Evolutionary conservation across 225 moss, liverwort and hornwort species (phyloP).

Genomic region (Takakia lepidozioides): DNA sequence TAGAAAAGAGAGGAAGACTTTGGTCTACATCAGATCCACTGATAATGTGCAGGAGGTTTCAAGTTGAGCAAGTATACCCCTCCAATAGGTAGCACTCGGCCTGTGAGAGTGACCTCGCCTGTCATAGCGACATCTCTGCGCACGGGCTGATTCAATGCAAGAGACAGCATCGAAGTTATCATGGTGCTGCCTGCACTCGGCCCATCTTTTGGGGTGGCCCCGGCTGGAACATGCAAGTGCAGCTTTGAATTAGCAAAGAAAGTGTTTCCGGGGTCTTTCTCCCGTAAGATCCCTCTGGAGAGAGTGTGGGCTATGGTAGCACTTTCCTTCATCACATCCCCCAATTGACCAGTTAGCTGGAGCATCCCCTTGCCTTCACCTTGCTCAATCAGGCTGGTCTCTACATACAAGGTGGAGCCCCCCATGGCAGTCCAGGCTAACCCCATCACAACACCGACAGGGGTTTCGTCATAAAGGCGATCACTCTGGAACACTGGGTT

Average conservation of each 20-base stretch:
- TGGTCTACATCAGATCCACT: too few relatives aligned
- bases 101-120: slow-evolving; percentile 94
- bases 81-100: slow-evolving; percentile 93
- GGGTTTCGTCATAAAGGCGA: slow-evolving; percentile 91
- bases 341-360: slow-evolving; percentile 90
- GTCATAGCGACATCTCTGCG: slow-evolving; percentile 94
- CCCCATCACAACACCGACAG: slow-evolving; percentile 97
- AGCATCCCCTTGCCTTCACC: slow-evolving; percentile 79
- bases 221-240: slow-evolving; percentile 95
- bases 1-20: neutral
- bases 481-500: slow-evolving; percentile 97
- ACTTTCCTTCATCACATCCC: slow-evolving; percentile 99
- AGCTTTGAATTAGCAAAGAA: slow-evolving; percentile 73
- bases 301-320: slow-evolving; percentile 94
- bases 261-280: slow-evolving; percentile 59
- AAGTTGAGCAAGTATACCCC: slow-evolving; percentile 82
- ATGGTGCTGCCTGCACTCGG: slow-evolving; percentile 98
- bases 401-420: slow-evolving; percentile 91
- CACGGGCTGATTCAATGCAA: slow-evolving; percentile 71
- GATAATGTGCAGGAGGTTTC: too few relatives aligned
- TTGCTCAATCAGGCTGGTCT: slow-evolving; percentile 89
- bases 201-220: slow-evolving; percentile 96
- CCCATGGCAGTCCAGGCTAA: slow-evolving; percentile 99
- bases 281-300: slow-evolving; percentile 64
- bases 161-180: slow-evolving; percentile 93